Evolutionary conservation across 306 rosid genomes (phyloP).

Genomic region (Trichosanthes truncata): DNA sequence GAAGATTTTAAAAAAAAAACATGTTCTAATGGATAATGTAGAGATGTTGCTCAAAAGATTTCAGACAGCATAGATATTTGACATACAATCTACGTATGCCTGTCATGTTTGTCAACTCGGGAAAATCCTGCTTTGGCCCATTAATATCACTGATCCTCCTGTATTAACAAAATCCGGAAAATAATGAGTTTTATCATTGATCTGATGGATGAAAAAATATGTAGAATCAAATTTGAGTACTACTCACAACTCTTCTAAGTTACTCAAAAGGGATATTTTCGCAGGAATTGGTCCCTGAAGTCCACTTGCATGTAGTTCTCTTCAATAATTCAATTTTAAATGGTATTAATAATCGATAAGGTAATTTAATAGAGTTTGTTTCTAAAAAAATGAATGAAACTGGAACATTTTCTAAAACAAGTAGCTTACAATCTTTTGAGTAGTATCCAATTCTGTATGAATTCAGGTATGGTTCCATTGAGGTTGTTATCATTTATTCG

Average conservation of each 20-base stretch:
- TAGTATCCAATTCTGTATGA: constrained; percentile 58
- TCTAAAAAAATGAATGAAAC: not conserved
- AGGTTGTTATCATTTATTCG: constrained; percentile 71
- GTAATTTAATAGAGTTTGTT: not conserved
- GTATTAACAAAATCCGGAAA: constrained; percentile 11
- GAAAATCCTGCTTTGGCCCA: constrained; percentile 65
- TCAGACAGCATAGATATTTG: constrained; percentile 4
- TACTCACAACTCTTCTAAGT: constrained; percentile 52
- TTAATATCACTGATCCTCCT: constrained; percentile 72
- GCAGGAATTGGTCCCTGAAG: constrained; percentile 76
- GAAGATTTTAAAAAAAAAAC: constrained; percentile 18
- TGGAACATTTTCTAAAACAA: constrained; percentile 10
- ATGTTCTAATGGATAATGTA: constrained; percentile 4
- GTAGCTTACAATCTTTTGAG: constrained; percentile 61
- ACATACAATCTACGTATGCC: constrained; percentile 51
- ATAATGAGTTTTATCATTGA: not conserved
- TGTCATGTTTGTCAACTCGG: constrained; percentile 33
- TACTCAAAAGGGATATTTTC: constrained; percentile 46
- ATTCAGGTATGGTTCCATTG: constrained; percentile 56
- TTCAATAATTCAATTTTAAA: constrained; percentile 31
- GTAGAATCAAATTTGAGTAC: not conserved
- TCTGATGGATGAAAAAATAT: not conserved
- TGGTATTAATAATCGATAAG: not conserved
- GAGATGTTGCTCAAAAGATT: not conserved
- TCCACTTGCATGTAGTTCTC: constrained; percentile 87